Base-by-base conservation (phyloP, 345 rosid genomes). In the Cardiospermum halicacabum region DNA sequence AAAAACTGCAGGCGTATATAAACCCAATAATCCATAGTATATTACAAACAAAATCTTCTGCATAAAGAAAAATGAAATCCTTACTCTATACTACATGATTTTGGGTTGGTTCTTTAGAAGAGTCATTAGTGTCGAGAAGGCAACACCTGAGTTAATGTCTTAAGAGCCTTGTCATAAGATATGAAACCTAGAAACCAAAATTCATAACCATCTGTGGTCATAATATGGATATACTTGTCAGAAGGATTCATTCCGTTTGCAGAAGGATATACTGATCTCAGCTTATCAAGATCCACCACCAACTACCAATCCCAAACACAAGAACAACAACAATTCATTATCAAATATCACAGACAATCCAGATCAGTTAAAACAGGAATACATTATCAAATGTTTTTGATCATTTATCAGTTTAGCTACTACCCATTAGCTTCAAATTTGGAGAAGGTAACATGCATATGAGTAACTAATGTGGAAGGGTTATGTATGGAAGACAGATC, bases 161-260 rank as follows among this genome's bases (percentile, higher is more conserved):
- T 84, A 59, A 84, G 82, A 26, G 96, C 98, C 75, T 89, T 86
- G 56, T 74, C 80, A 40, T 77, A 88, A 15, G 96, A 89, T 64
- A 92, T 75, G 32, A 92, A 86, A 21, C 96, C 98, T 87, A 89
- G 75, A 51, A 89, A 84, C 93, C 93, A 86, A 72, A 86, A 92
- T 50, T 89, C 96, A 65, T 82, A 78, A n/a, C 81, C 86, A 64
- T 89, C 96, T 32, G 62, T 67, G 0, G 87, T 83, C 62, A 79
- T 74, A 12, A 83, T 45, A 31, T 82, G 89, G 42, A 88, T 83
- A 78, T 83, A 89, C 53, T 72, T 89, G 22, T 83, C 87, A 0
- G 78, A 75, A 30, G 87, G 84, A 65, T 84, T 83, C 72, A 64
- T 66, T 72, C 78, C 68, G 74, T 74, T 92, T 30, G 89, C 34